Evolutionary conservation across 306 rosid genomes (phyloP).

Genomic region (Alnus rubra): DNA sequence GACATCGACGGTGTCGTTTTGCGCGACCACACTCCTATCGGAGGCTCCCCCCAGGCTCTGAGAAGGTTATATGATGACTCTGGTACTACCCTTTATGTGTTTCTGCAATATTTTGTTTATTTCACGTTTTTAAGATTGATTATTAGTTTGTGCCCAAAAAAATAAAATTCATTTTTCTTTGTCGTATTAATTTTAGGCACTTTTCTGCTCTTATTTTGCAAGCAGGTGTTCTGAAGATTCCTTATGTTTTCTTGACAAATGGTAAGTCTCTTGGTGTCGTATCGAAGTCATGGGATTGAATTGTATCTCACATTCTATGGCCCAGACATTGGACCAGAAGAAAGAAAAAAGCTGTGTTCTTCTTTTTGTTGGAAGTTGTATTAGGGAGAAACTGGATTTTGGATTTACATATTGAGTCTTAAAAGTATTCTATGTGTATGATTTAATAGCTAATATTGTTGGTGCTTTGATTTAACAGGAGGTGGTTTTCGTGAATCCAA

Average conservation of each 20-base stretch:
- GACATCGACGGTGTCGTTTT: constrained; percentile 94
- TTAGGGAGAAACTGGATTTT: constrained; percentile 1
- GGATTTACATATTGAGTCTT: background rate
- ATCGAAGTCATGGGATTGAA: background rate
- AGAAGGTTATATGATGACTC: constrained; percentile 51
- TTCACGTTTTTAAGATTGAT: background rate
- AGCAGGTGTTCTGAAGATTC: constrained; percentile 60
- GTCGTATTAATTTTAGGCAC: background rate
- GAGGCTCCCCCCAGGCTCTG: constrained; percentile 75
- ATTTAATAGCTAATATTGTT: background rate
- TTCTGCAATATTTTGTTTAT: background rate
- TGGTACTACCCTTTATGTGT: constrained; percentile 35
- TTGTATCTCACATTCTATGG: background rate
- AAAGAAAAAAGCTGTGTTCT: background rate
- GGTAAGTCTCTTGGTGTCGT: constrained; percentile 46
- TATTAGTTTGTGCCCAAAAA: background rate
- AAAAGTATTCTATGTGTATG: constrained; percentile 1
- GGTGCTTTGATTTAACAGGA: constrained; percentile 43
- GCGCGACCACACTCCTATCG: constrained; percentile 72
- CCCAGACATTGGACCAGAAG: background rate
- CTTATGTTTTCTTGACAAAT: constrained; percentile 80
- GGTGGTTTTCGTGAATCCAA: constrained; percentile 86
- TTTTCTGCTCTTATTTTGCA: constrained; percentile 23
- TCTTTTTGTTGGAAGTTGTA: background rate
- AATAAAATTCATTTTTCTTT: background rate